Base-by-base conservation (phyloP, 306 rosid genomes). In the Ormosia semicastrata region DNA sequence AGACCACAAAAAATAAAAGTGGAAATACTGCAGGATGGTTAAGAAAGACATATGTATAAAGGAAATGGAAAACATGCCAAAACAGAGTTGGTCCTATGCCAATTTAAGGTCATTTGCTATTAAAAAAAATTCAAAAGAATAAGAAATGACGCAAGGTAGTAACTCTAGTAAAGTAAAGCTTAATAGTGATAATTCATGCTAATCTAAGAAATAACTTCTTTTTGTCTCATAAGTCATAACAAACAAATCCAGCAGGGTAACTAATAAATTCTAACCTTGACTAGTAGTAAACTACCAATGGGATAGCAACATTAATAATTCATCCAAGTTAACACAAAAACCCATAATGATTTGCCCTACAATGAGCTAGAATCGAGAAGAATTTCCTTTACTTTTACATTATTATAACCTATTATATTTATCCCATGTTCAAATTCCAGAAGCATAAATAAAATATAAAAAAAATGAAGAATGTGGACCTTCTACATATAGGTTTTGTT, bases 41-140 rank as follows among this genome's bases (percentile, higher is more conserved):
- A 24, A 24, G 24, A 24, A 24, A 24, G 24, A 24, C 95, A 83
- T 88, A 91, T 2, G 99, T 95, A 84, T 88, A 95, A 71, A 95
- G 88, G 87, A 95, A 95, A 88, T 92, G 98, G 85, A 95, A 89
- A 75, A 90, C 94, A 98, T 93, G 93, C 71, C 66, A 80, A 84
- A 71, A 60, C 14, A 82, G 73, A 87, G 71, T 78, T 66, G 76
- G 52, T 30, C 12, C 5, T 9, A 40, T 41, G 50, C 65, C 57
- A 69, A 62, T 63, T 37, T 37, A 71, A 57, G 65, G 60, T 73
- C 39, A 36, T 56, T 29, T 54, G 40, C 62, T 24, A 65, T 11
- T 12, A 66, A 44, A 81, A 73, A 57, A 41, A 82, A 75, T 72
- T 53, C 37, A 76, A 6, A 18, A 50, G 57, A 76, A 71, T 17